Conservation (phyloP, 768 basidiomycete species). For the Agaricus sinodeliciosus region DNA sequence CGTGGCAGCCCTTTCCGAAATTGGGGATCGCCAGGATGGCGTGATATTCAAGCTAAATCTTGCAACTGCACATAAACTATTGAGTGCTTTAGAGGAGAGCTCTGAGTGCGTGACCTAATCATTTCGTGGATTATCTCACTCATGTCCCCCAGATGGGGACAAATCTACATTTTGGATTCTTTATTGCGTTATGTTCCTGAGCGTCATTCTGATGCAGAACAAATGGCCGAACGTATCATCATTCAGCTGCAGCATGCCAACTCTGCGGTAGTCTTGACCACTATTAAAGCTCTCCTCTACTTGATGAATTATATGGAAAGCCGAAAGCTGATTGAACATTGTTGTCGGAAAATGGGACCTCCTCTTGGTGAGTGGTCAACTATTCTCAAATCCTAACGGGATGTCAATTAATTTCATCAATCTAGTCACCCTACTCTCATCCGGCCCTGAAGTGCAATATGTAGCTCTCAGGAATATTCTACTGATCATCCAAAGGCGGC, state of each 20-base stretch:
- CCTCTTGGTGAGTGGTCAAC: slow-evolving; percentile 62
- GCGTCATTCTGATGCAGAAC: slow-evolving; percentile 78
- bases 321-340: slow-evolving; percentile 74
- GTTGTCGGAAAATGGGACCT: slow-evolving; percentile 98
- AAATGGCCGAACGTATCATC: slow-evolving; percentile 93
- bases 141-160: slow-evolving; percentile 75
- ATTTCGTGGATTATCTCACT: slow-evolving; percentile 11
- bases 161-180: slow-evolving; percentile 96
- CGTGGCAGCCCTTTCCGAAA: slow-evolving; percentile 94
- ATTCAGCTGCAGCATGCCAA: slow-evolving; percentile 97
- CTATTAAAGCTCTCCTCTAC: slow-evolving; percentile 92
- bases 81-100: slow-evolving; percentile 89
- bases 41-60: slow-evolving; percentile 89
- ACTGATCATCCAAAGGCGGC: slow-evolving; percentile 93
- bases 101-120: slow-evolving; percentile 71
- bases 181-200: slow-evolving; percentile 93
- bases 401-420: neutral
- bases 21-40: slow-evolving; percentile 90
- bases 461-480: slow-evolving; percentile 95
- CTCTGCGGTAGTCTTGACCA: slow-evolving; percentile 97
- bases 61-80: slow-evolving; percentile 80
- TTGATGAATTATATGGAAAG: slow-evolving; percentile 99
- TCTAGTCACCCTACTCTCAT: slow-evolving; percentile 88
- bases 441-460: slow-evolving; percentile 98
- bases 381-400: neutral